Evolutionary conservation across 257 asterid genomes (phyloP).

Genomic region (Verbascum thapsus): DNA sequence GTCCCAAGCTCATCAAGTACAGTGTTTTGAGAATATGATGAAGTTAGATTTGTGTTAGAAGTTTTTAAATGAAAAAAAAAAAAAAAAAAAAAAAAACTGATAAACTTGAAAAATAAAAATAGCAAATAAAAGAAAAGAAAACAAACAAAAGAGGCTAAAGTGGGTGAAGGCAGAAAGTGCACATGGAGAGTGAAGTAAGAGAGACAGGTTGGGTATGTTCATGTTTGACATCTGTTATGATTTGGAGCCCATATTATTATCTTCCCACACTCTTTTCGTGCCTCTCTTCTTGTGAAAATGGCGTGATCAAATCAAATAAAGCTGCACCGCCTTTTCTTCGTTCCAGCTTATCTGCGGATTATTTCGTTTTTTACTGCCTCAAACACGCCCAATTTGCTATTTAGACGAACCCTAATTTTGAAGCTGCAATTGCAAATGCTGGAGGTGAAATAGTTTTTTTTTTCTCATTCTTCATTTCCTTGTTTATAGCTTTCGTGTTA

Average conservation of each 20-base stretch:
- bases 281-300: not conserved
- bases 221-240: slow-evolving; percentile 42
- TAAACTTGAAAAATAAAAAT: no score
- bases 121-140: slow-evolving; percentile 16
- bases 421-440: slow-evolving; percentile 32
- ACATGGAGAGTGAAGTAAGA: slow-evolving; percentile 21
- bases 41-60: no score
- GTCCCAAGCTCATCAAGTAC: no score
- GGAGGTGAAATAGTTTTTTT: slow-evolving; percentile 26
- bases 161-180: no score
- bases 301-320: slow-evolving; percentile 22
- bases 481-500: not conserved
- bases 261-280: slow-evolving; percentile 28
- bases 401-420: slow-evolving; percentile 44
- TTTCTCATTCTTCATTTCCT: not conserved
- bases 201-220: slow-evolving; percentile 26
- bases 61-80: no score
- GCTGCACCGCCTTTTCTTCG: slow-evolving; percentile 22
- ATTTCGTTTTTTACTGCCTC: not conserved
- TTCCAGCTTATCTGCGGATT: not conserved
- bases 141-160: slow-evolving; percentile 44
- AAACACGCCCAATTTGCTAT: slow-evolving; percentile 21
- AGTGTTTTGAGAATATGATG: no score
- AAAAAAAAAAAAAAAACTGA: no score
- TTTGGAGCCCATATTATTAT: slow-evolving; percentile 24